These are phyloP conservation scores for Pseudogymnoascus sp. DNA, from an alignment of 2,329 filamentous ascomycete species.

Conservation along the genomic window DNA sequence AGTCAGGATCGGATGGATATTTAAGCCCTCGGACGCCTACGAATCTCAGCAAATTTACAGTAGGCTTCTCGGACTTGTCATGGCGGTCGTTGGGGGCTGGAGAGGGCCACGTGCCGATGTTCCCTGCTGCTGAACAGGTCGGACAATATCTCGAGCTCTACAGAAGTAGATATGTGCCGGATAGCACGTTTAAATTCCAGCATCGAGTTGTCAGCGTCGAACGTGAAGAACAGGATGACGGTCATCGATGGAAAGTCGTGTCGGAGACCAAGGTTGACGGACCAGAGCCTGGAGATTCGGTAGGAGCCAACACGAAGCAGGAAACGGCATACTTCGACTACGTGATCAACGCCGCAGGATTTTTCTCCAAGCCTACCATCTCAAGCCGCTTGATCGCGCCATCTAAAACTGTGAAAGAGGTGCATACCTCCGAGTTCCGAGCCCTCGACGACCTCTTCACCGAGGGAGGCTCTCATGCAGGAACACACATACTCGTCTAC, in stretches of 20 bases:
- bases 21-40: conserved; percentile 8
- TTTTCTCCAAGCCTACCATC: background rate
- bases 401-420: background rate
- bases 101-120: background rate
- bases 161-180: background rate
- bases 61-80: conserved; percentile 14
- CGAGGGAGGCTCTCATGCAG: background rate
- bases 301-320: background rate
- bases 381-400: background rate
- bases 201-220: background rate
- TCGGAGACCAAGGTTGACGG: background rate
- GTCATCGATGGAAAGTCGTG: background rate
- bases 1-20: conserved; percentile 9
- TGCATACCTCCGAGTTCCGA: background rate
- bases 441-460: background rate
- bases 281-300: background rate
- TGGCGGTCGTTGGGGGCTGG: conserved; percentile 2
- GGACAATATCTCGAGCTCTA: conserved; percentile 12
- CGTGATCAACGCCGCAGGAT: background rate
- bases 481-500: background rate
- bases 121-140: conserved; percentile 9
- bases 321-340: background rate
- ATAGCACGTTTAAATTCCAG: background rate
- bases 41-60: conserved; percentile 14
- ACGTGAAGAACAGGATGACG: background rate